These are phyloP conservation scores for Kazachstania sp. DNA, from an alignment of 1,139 yeast species.

Conservation along the genomic window DNA sequence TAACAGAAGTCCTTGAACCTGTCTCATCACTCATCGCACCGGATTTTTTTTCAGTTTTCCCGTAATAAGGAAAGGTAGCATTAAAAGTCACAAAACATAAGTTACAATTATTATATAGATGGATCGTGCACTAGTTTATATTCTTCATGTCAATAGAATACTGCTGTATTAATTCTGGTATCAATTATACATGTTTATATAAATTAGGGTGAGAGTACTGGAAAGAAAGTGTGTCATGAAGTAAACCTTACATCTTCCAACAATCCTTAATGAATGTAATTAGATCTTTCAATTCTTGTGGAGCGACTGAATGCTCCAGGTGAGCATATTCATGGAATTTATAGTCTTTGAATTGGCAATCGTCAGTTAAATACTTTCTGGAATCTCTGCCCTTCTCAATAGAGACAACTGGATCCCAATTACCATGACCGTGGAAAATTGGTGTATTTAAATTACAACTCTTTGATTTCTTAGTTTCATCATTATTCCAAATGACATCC, in stretches of 20 bases:
- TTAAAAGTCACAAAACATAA: no score
- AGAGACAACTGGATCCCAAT: conserved; percentile 58
- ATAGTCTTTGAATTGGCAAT: conserved; percentile 35
- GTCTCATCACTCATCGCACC: no score
- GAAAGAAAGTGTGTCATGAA: no score
- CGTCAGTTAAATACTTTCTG: conserved; percentile 36
- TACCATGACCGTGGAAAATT: conserved; percentile 84
- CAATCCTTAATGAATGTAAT: conserved; percentile 41
- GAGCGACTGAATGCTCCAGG: conserved; percentile 58
- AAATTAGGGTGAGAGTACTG: neutral
- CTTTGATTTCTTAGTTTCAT: neutral
- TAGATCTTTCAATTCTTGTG: conserved; percentile 57
- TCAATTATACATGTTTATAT: neutral
- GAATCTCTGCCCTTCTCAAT: conserved; percentile 43
- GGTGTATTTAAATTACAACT: conserved; percentile 56
- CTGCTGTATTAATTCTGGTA: no score
- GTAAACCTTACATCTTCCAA: conserved; percentile 5
- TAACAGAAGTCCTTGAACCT: no score
- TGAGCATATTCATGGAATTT: conserved; percentile 54
- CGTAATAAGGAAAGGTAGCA: no score
- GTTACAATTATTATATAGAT: no score
- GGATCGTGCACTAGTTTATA: no score
- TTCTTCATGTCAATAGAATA: no score
- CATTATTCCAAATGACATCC: conserved; percentile 26
- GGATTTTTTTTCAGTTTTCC: no score